A percentile compares a stretch with the other conserved stretches of the same genome.
Evolutionary conservation across 106 monocot genomes (phyloP).

Genomic region (Phalaenopsis equestris): DNA sequence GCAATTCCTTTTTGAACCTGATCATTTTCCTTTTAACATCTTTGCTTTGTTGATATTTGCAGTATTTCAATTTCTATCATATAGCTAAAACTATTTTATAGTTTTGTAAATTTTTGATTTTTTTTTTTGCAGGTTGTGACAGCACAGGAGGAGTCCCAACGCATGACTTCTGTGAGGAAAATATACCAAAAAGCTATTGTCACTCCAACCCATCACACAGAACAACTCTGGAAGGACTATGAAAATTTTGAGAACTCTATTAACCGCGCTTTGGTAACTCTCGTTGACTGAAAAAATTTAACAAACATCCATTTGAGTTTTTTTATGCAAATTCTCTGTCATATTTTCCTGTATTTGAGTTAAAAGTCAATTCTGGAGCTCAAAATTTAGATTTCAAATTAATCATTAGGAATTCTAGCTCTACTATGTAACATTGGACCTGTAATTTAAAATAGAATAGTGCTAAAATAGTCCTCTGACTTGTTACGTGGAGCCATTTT

Average conservation of each 20-base stretch:
- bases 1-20: neutral
- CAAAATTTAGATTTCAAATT: neutral
- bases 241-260: conserved; percentile 97
- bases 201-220: conserved; percentile 86
- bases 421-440: neutral
- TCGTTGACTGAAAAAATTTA: conserved; percentile 1
- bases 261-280: conserved; percentile 77
- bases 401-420: neutral
- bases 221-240: conserved; percentile 98
- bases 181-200: conserved; percentile 86
- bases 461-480: too few relatives aligned
- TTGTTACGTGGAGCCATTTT: too few relatives aligned
- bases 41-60: neutral
- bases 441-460: neutral
- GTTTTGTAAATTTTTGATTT: conserved; percentile 5
- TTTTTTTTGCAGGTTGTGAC: conserved; percentile 41
- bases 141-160: conserved; percentile 84
- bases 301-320: conserved; percentile 1
- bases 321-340: neutral
- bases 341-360: neutral
- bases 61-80: conserved; percentile 2
- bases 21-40: neutral
- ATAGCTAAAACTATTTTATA: neutral
- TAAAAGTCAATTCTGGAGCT: neutral
- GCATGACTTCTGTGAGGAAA: conserved; percentile 85